A percentile compares a stretch with the other conserved stretches of the same genome.
phyloP scores from a whole-genome alignment of 2,329 filamentous ascomycete species.

The Epichloe uncinata region DNA sequence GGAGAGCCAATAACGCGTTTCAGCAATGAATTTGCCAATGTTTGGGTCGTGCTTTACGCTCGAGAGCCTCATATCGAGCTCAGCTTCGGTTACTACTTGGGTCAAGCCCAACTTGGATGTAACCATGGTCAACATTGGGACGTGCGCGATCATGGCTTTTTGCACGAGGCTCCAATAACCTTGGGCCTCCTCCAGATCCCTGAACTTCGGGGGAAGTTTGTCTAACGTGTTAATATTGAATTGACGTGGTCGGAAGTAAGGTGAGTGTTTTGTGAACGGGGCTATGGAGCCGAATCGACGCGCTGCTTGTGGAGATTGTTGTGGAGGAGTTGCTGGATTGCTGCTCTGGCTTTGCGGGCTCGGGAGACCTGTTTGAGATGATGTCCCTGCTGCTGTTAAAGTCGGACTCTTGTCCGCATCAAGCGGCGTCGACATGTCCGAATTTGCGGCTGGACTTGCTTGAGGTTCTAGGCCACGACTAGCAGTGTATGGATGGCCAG shows the following conservation, averaged over 20 bases:
- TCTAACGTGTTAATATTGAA: constrained; percentile 18
- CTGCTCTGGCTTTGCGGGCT: constrained; percentile 23
- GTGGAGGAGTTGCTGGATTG: constrained; percentile 11
- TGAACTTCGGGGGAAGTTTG: constrained; percentile 20
- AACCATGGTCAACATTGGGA: constrained; percentile 21
- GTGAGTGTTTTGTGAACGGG: constrained; percentile 25
- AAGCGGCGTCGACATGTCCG: not conserved
- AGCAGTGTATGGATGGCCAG: not conserved
- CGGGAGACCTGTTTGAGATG: constrained; percentile 12
- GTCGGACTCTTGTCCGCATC: constrained; percentile 9
- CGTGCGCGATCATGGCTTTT: constrained; percentile 22
- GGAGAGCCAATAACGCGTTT: constrained; percentile 25
- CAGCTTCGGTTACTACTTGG: constrained; percentile 12
- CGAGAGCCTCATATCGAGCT: constrained; percentile 18
- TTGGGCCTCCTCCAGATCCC: constrained; percentile 20
- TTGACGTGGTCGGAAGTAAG: constrained; percentile 21
- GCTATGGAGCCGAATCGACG: constrained; percentile 19
- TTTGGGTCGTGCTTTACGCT: constrained; percentile 17
- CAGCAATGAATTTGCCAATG: constrained; percentile 21
- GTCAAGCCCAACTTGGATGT: constrained; percentile 19
- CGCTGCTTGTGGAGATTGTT: constrained; percentile 8
- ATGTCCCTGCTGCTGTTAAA: constrained; percentile 4
- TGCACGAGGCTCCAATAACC: constrained; percentile 27
- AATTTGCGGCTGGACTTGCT: not conserved
- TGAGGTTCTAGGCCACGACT: not conserved